These are phyloP conservation scores for Pecoramyces ruminantium DNA, from an alignment of 192 early-diverging fungal genomes.

Conservation along the genomic window DNA sequence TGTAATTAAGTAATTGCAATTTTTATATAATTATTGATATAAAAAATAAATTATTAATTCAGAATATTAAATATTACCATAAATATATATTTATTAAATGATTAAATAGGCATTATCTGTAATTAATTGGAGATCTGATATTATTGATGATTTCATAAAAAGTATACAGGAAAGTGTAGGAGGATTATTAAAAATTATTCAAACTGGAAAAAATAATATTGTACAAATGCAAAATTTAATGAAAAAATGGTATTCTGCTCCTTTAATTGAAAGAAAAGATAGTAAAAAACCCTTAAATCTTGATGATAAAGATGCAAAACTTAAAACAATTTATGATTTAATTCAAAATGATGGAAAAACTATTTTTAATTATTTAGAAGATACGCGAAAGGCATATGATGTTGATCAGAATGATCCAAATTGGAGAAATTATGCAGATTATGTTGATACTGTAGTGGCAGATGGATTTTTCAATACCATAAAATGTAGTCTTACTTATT, in stretches of 20 bases:
- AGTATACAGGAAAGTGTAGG: slow-evolving; percentile 27
- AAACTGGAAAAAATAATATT: slow-evolving; percentile 36
- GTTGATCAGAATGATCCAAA: slow-evolving; percentile 23
- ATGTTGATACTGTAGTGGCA: slow-evolving; percentile 29
- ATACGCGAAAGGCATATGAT: slow-evolving; percentile 20
- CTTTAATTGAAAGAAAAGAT: slow-evolving; percentile 41
- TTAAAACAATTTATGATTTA: slow-evolving; percentile 25
- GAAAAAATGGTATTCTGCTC: slow-evolving; percentile 32
- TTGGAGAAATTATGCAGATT: slow-evolving; percentile 30
- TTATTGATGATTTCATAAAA: slow-evolving; percentile 31
- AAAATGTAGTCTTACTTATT: slow-evolving; percentile 33
- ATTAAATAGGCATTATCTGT: slow-evolving; percentile 18
- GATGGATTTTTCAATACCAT: slow-evolving; percentile 35
- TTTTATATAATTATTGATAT: too few relatives aligned
- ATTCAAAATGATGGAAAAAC: slow-evolving; percentile 31
- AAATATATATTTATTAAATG: not conserved
- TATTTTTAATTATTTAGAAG: slow-evolving; percentile 24
- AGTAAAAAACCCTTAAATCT: slow-evolving; percentile 40
- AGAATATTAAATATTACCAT: too few relatives aligned
- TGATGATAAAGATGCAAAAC: slow-evolving; percentile 41
- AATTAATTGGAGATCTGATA: slow-evolving; percentile 35
- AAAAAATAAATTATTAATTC: too few relatives aligned
- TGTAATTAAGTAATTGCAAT: too few relatives aligned
- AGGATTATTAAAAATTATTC: slow-evolving; percentile 26
- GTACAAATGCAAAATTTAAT: slow-evolving; percentile 43